Percentiles rank a stretch among this genome's conserved stretches.
phyloP scores from a whole-genome alignment of 1,139 yeast genomes.

The Zhuliangozyma parablackwelliae region DNA sequence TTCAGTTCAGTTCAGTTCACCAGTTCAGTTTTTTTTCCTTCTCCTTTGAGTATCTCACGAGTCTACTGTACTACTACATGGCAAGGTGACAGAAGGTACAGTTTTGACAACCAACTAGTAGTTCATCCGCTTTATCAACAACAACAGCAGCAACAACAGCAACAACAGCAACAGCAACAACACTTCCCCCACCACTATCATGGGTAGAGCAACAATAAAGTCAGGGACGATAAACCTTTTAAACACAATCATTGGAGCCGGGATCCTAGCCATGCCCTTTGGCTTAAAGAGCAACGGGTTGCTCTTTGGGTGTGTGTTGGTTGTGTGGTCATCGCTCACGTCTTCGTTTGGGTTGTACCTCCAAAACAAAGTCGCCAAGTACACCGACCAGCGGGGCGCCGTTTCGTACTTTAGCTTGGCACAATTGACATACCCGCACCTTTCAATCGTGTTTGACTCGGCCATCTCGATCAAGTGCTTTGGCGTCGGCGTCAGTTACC shows the following conservation, averaged over 20 bases:
- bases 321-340: constrained; percentile 45
- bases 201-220: constrained; percentile 37
- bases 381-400: constrained; percentile 44
- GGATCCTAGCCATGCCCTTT: constrained; percentile 54
- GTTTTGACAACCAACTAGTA: no score
- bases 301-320: constrained; percentile 42
- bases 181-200: constrained; percentile 2
- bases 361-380: constrained; percentile 48
- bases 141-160: no score
- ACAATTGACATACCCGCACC: constrained; percentile 51
- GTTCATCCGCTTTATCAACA: no score
- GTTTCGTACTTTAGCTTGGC: constrained; percentile 52
- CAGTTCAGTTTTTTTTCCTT: no score
- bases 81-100: no score
- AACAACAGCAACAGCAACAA: no score
- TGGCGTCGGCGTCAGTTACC: constrained; percentile 87
- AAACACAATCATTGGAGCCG: constrained; percentile 55
- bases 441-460: constrained; percentile 41
- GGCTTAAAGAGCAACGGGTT: constrained; percentile 51
- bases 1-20: no score
- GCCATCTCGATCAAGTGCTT: constrained; percentile 66
- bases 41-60: no score
- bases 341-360: constrained; percentile 51
- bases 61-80: no score
- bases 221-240: constrained; percentile 51